Base-by-base conservation (phyloP, 306 rosid species). In the Myrica gale region DNA sequence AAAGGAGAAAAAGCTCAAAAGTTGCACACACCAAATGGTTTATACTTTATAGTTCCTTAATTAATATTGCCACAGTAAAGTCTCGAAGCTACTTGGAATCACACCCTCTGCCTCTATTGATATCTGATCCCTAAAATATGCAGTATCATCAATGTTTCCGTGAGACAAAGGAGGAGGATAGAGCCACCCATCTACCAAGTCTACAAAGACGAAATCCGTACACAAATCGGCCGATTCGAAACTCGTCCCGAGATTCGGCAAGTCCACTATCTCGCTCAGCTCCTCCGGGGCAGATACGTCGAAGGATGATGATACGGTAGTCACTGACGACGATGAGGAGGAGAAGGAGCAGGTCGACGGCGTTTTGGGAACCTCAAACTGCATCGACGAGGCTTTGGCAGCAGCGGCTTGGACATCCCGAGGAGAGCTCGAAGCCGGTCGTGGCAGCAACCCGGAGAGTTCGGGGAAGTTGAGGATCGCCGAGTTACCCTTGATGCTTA, bases 391-490 rank as follows among this genome's bases (percentile, higher is more conserved):
- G 21, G 99, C 99, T 63, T 90, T 87, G 1, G 91, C 71, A 0
- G 99, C 99, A 5, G 98, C 98, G 3, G 92, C 89, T 63, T 95
- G 98, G 15, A 95, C 97, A 20, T 95, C 97, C 1, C 85, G 84
- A 3, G 98, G 98, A 1, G 96, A 85, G 84, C 65, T 83, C 32
- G 98, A 92, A 0, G 68, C 87, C 9, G 98, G 98, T 4, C 92
- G 90, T 21, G 98, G 98, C 54, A 95, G 76, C 0, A 80, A 83
- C 9, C 82, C 79, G 13, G 90, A 84, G 12, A 95, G 93, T 7
- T 86, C 88, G 0, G 98, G 98, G 84, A 95, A 95, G 91, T 95
- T 95, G 76, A 95, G 98, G 76, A 92, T 89, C 19, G 97, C 97
- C 0, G 99, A 85, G 69, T 79, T 72, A 46, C 99, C 99, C 37